Percentiles rank a stretch among this genome's conserved stretches.
Evolutionary conservation across 805 yeast species (phyloP).

Genomic region (Pichia paraexigua): DNA sequence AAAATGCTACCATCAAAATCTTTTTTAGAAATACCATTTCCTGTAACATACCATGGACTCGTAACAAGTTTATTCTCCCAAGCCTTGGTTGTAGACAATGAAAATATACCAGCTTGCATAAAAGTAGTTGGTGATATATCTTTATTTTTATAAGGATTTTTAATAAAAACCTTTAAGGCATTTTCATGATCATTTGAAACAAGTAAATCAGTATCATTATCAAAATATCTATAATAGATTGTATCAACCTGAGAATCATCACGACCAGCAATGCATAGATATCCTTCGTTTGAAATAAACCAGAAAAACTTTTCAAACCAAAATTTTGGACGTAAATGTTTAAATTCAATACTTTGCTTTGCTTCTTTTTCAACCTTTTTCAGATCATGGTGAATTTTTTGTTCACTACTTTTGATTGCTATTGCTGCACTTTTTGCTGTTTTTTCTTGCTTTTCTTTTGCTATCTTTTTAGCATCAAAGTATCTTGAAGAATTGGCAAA

Average conservation of each 20-base stretch:
- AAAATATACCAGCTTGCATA: constrained; percentile 80
- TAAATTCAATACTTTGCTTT: constrained; percentile 38
- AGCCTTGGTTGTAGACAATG: constrained; percentile 75
- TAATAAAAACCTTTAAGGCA: constrained; percentile 67
- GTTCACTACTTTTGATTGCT: constrained; percentile 79
- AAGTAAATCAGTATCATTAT: constrained; percentile 56
- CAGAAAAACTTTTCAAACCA: constrained; percentile 95
- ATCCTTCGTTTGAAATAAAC: constrained; percentile 90
- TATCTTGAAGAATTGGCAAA: constrained; percentile 83
- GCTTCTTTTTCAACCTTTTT: constrained; percentile 54
- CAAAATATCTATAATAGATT: constrained; percentile 70
- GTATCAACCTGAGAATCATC: constrained; percentile 75
- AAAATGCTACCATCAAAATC: constrained; percentile 52
- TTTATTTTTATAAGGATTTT: constrained; percentile 66
- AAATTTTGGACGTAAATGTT: constrained; percentile 58
- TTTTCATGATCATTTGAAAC: constrained; percentile 71
- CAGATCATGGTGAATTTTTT: constrained; percentile 65
- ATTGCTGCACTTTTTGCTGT: constrained; percentile 69
- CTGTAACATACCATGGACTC: constrained; percentile 81
- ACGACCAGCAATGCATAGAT: constrained; percentile 78
- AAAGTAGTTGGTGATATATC: constrained; percentile 79
- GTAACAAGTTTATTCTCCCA: constrained; percentile 83
- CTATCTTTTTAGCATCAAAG: constrained; percentile 68
- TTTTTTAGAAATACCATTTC: constrained; percentile 58
- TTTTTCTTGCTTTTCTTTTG: constrained; percentile 68